Evolutionary conservation across 192 early-diverging fungal species (phyloP), one percentile per base, ranked within the genome.

Genomic region (Coemansia guatemalensis): DNA sequence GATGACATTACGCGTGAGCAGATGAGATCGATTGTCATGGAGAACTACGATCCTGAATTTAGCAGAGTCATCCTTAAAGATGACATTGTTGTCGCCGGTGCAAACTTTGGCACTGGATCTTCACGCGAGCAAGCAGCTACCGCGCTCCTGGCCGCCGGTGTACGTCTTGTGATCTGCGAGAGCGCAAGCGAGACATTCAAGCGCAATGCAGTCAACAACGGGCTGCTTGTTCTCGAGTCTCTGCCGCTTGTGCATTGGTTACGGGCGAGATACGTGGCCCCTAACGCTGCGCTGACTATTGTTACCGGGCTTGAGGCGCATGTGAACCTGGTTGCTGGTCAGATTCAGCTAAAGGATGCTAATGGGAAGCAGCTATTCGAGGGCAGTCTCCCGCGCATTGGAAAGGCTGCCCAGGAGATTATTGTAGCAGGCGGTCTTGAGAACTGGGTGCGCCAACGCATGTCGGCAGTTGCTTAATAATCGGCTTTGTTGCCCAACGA

Each of bases 181-280:
- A 96, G 95, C 18, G 92, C 93, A 59, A 93, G 90, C n/a, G 95
- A 99, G 72, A 99, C 92, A 0, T 99, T 95, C 80, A 99, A 99
- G 82, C 91, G 97, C 49, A 99, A 99, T 63, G 95, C 95, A 18
- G 93, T 99, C 70, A 99, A 99, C 85, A 99, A 99, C 73, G 95
- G 95, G 5, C 83, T 99, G 18, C 69, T 97, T 29, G 88, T 96
- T 30, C 87, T 97, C 35, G 97, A 97, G 75, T 87, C 87, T 29
- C 91, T 93, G 5, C 83, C 83, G 53, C 81, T 99, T 18, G 92
- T 99, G 14, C 62, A 80, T 26, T 88, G 90, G 67, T 69, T 97
- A 53, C 84, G 88, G 32, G 58, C 75, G 8, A 72, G 68, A 29
- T 72, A 65, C 58, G 51, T 57, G 75, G 35, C 58, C 17, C 58